A percentile compares a stretch with the other conserved stretches of the same genome.
These are phyloP conservation scores for Boechera divaricarpa DNA, from an alignment of 345 rosid genomes.

Conservation along the genomic window DNA sequence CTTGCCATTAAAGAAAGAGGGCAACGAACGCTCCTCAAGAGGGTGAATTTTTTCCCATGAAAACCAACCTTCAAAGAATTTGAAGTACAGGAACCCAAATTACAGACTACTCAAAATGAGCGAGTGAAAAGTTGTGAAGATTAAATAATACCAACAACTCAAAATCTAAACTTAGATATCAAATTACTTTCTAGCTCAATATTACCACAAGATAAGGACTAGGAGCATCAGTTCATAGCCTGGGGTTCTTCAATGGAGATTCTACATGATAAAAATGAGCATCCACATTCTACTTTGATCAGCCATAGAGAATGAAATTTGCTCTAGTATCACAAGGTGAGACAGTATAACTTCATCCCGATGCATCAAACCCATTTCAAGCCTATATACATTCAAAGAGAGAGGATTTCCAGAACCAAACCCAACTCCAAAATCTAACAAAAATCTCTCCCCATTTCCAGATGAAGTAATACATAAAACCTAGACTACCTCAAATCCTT, in stretches of 20 bases:
- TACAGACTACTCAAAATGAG: background rate
- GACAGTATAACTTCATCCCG: background rate
- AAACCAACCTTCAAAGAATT: conserved; percentile 80
- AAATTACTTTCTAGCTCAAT: conserved; percentile 1
- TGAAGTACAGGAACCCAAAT: conserved; percentile 21
- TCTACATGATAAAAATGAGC: conserved; percentile 17
- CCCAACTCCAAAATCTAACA: conserved; percentile 20
- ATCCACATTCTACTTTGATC: conserved; percentile 14
- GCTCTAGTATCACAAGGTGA: background rate
- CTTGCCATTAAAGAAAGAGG: conserved; percentile 91
- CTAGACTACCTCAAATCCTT: conserved; percentile 20
- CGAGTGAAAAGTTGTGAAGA: background rate
- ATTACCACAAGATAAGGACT: conserved; percentile 2
- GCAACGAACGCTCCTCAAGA: conserved; percentile 80
- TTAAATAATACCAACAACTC: conserved; percentile 17
- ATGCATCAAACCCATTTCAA: background rate
- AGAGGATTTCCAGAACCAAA: conserved; percentile 1
- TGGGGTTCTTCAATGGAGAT: background rate
- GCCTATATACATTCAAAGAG: background rate
- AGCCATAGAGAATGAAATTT: background rate
- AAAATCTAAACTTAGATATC: conserved; percentile 2
- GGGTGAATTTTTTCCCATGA: conserved; percentile 84
- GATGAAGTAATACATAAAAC: background rate
- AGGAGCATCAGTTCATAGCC: conserved; percentile 6
- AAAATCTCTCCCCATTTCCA: background rate